phyloP scores from a whole-genome alignment of 2,329 filamentous ascomycete genomes.

The Neospermospora avenae region DNA sequence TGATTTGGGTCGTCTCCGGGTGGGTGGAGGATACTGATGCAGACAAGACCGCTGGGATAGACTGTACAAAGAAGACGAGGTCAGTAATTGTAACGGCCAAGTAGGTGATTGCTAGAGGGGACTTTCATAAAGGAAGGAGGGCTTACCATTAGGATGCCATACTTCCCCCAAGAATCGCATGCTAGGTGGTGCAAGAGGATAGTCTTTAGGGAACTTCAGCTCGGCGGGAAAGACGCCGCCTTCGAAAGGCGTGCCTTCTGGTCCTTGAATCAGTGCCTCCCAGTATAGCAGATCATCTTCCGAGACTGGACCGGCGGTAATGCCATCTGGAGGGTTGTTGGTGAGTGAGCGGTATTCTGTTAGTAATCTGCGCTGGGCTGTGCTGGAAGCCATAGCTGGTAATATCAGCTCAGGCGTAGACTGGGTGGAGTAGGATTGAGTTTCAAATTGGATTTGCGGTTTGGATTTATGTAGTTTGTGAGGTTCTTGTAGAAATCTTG shows the following conservation, averaged over 20 bases:
- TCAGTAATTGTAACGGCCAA: background rate
- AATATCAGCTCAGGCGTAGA: background rate
- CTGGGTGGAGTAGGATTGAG: background rate
- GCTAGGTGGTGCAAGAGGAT: slow-evolving; percentile 90
- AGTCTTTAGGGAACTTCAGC: slow-evolving; percentile 92
- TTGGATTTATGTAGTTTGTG: background rate
- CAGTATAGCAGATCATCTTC: slow-evolving; percentile 96
- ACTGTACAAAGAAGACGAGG: slow-evolving; percentile 49
- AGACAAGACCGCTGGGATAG: slow-evolving; percentile 87
- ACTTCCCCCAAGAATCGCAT: slow-evolving; percentile 95
- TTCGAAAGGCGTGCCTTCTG: slow-evolving; percentile 93
- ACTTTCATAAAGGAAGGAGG: background rate
- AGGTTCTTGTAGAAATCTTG: background rate
- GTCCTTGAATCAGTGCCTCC: slow-evolving; percentile 95
- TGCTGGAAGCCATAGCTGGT: slow-evolving; percentile 52
- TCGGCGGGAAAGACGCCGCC: slow-evolving; percentile 94
- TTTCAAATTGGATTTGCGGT: no score
- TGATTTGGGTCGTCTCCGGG: slow-evolving; percentile 97
- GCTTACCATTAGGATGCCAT: slow-evolving; percentile 90
- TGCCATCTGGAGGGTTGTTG: slow-evolving; percentile 94
- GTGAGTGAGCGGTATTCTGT: slow-evolving; percentile 94
- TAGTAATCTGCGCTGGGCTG: slow-evolving; percentile 77
- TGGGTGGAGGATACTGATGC: slow-evolving; percentile 96
- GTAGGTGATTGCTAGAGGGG: background rate
- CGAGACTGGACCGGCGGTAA: slow-evolving; percentile 86